A percentile compares a stretch with the other conserved stretches of the same genome.
Conservation (phyloP, 129 eudicot species). For the Gnaphalium uliginosum region DNA sequence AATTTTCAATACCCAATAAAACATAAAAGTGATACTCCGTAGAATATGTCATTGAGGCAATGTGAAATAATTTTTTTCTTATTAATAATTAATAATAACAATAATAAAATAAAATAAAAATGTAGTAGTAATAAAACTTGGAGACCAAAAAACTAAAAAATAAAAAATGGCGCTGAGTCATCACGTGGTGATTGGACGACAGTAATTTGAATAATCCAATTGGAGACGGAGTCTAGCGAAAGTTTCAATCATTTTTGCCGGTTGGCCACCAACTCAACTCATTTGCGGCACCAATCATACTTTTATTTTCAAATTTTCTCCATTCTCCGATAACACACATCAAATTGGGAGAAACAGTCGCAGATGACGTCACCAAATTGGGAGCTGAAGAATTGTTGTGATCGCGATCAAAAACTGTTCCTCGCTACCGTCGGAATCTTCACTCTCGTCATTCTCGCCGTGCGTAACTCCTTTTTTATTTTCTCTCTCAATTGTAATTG, state of each 20-base stretch:
- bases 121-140: neutral
- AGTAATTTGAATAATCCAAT: neutral
- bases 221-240: neutral
- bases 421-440: constrained; percentile 78
- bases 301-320: constrained; percentile 3
- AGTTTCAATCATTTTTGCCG: constrained; percentile 24
- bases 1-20: no score
- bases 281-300: constrained; percentile 8
- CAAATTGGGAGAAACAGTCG: constrained; percentile 13
- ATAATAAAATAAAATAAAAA: no score
- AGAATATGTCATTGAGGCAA: neutral
- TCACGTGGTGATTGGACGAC: neutral
- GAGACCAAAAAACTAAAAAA: neutral
- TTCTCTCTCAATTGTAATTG: neutral
- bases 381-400: constrained; percentile 81
- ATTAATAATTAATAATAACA: no score
- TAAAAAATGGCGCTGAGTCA: neutral
- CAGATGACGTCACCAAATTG: constrained; percentile 64
- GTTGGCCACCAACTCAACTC: constrained; percentile 38
- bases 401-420: constrained; percentile 70
- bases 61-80: no score
- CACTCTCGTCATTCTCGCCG: constrained; percentile 83
- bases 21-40: neutral
- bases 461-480: constrained; percentile 12
- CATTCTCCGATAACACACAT: neutral